phyloP scores from a whole-genome alignment of 306 rosid species.

The Citrullus mucosospermus region DNA sequence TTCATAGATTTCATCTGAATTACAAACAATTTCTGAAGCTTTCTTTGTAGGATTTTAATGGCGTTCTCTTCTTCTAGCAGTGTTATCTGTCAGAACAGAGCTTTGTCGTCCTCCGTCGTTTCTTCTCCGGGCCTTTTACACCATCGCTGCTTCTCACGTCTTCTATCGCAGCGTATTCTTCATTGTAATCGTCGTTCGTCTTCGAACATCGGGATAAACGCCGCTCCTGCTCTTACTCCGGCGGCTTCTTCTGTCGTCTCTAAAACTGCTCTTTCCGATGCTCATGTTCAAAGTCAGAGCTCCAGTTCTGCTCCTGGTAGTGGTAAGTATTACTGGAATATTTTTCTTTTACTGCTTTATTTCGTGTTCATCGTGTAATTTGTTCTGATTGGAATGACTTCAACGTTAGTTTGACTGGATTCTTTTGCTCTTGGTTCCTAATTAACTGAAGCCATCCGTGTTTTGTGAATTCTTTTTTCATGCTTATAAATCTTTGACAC shows the following conservation, averaged over 20 bases:
- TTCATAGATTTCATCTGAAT: background rate
- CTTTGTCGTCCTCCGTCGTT: constrained; percentile 12
- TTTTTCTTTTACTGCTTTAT: background rate
- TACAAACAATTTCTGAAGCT: background rate
- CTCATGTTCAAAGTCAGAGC: constrained; percentile 12
- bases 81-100: constrained; percentile 20
- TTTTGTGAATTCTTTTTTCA: background rate
- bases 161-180: background rate
- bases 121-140: constrained; percentile 15
- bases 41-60: constrained; percentile 9
- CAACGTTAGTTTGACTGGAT: background rate
- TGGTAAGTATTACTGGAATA: constrained; percentile 19
- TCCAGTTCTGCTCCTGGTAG: constrained; percentile 17
- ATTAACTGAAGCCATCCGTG: background rate
- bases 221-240: background rate
- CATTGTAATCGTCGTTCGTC: constrained; percentile 11
- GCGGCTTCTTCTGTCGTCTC: constrained; percentile 15
- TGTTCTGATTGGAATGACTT: background rate
- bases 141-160: constrained; percentile 4
- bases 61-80: constrained; percentile 24
- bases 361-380: background rate
- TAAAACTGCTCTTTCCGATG: constrained; percentile 24
- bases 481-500: background rate
- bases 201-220: constrained; percentile 5
- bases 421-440: background rate